Conservation (phyloP, 257 asterid species). For the Plectranthus barbatus region DNA sequence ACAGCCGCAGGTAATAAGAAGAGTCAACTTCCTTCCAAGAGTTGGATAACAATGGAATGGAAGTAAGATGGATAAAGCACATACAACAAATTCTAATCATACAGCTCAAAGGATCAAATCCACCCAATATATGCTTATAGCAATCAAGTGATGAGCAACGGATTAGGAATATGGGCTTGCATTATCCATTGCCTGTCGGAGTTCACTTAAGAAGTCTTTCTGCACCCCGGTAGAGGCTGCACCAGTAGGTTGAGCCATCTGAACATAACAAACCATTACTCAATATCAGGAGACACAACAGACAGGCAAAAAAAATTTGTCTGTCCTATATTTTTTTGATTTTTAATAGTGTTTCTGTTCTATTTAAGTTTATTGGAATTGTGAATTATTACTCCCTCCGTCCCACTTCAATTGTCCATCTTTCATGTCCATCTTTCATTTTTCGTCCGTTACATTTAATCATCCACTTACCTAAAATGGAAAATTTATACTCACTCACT, state of each 20-base stretch:
- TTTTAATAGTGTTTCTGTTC: background rate
- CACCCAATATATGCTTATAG: constrained; percentile 11
- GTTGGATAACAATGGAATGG: constrained; percentile 17
- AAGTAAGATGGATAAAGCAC: constrained; percentile 5
- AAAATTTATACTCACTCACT: too few species aligned
- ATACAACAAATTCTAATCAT: constrained; percentile 11
- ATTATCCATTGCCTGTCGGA: constrained; percentile 55
- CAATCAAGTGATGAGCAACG: constrained; percentile 16
- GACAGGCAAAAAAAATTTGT: background rate
- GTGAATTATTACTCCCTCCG: too few species aligned
- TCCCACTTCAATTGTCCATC: too few species aligned
- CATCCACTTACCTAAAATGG: too few species aligned
- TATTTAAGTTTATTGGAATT: background rate
- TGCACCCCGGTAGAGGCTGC: constrained; percentile 46
- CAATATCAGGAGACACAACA: background rate
- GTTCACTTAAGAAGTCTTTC: constrained; percentile 73
- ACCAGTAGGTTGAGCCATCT: constrained; percentile 45
- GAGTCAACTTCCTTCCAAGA: constrained; percentile 13
- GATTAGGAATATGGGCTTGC: constrained; percentile 33
- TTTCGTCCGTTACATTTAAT: too few species aligned
- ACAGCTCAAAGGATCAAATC: constrained; percentile 15
- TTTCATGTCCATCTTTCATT: too few species aligned
- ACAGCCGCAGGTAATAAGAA: constrained; percentile 18
- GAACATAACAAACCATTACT: constrained; percentile 17
- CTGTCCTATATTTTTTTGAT: background rate